These are phyloP conservation scores for Coemansia aciculifera DNA, from an alignment of 192 early-diverging fungal genomes.

Conservation along the genomic window DNA sequence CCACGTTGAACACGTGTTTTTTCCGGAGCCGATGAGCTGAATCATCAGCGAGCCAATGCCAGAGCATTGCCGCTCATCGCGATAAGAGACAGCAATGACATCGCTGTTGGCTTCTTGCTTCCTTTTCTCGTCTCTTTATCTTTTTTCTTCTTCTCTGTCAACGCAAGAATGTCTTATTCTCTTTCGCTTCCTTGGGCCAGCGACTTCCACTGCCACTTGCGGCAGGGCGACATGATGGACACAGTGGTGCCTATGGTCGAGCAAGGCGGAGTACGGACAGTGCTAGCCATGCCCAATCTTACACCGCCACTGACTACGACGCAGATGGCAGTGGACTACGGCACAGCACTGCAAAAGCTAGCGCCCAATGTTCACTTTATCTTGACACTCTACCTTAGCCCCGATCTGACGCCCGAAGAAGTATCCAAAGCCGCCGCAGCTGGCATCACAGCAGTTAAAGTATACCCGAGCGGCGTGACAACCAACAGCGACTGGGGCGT, in stretches of 20 bases:
- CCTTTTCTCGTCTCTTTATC: not conserved
- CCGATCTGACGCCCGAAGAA: conserved; percentile 87
- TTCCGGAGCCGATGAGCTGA: not conserved
- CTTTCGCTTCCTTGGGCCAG: conserved; percentile 70
- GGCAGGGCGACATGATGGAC: conserved; percentile 89
- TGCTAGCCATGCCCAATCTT: conserved; percentile 96
- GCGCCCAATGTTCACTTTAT: conserved; percentile 86
- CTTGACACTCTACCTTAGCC: conserved; percentile 90
- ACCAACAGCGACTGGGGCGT: conserved; percentile 97
- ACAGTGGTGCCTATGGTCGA: conserved; percentile 81
- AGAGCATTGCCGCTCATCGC: not conserved
- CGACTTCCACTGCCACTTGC: conserved; percentile 94
- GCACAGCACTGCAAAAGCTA: conserved; percentile 71
- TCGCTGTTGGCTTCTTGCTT: not conserved
- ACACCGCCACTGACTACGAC: conserved; percentile 87
- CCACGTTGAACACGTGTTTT: not conserved
- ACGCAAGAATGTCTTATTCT: conserved; percentile 11
- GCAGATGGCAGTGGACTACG: conserved; percentile 85
- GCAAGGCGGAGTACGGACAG: conserved; percentile 79
- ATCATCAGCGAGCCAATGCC: not conserved
- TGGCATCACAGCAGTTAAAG: conserved; percentile 88
- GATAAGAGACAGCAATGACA: not conserved
- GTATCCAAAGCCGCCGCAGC: conserved; percentile 79
- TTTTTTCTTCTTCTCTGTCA: not conserved
- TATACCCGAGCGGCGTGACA: conserved; percentile 94